phyloP scores from a whole-genome alignment of 139 green algal species.

The Picochlorum sp. region DNA sequence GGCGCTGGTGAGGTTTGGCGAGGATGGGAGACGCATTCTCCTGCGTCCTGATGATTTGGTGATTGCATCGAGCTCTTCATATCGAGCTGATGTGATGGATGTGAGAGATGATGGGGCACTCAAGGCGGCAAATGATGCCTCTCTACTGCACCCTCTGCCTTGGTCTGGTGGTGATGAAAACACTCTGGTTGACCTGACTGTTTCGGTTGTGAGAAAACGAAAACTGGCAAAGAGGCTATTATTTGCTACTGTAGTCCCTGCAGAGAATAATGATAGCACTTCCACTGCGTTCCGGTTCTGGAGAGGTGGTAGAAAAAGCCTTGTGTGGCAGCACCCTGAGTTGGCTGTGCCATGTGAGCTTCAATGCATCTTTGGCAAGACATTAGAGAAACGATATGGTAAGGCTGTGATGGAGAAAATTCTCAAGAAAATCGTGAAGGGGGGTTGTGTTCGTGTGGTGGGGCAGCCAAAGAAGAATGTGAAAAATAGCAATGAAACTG shows the following conservation, averaged over 20 bases:
- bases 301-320: conserved; percentile 6
- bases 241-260: neutral
- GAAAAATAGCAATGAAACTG: conserved; percentile 5
- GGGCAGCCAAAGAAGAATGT: conserved; percentile 19
- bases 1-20: too few relatives aligned
- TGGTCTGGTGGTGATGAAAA: neutral
- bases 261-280: neutral
- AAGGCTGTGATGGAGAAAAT: conserved; percentile 8
- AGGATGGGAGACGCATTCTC: too few relatives aligned
- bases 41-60: too few relatives aligned
- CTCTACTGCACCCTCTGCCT: neutral
- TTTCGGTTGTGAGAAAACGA: neutral
- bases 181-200: neutral
- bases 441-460: conserved; percentile 12
- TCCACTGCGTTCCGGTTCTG: neutral
- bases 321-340: conserved; percentile 18
- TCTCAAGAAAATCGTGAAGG: conserved; percentile 5
- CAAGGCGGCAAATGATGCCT: neutral
- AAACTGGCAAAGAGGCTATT: neutral
- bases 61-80: too few relatives aligned
- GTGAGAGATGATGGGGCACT: too few relatives aligned
- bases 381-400: conserved; percentile 15
- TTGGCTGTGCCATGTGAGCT: conserved; percentile 13
- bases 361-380: conserved; percentile 27
- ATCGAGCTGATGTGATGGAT: too few relatives aligned